These are phyloP conservation scores for Scheffersomyces parashehatae DNA, from an alignment of 1,139 yeast genomes.

Conservation along the genomic window DNA sequence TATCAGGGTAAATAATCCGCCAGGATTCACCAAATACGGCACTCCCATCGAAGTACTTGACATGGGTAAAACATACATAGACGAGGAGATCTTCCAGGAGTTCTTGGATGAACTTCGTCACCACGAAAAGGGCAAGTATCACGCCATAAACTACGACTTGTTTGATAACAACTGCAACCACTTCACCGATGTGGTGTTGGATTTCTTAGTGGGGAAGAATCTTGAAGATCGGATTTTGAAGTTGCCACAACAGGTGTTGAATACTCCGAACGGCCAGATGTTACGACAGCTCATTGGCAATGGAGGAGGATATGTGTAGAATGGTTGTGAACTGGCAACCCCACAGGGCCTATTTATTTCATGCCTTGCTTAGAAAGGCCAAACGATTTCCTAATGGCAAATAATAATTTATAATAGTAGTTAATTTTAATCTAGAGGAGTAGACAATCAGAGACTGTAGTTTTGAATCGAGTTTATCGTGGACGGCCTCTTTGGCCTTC, in stretches of 20 bases:
- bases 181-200: slow-evolving; percentile 57
- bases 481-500: too few relatives aligned
- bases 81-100: slow-evolving; percentile 53
- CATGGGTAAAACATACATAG: slow-evolving; percentile 54
- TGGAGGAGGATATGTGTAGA: slow-evolving; percentile 11
- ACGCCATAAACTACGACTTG: slow-evolving; percentile 53
- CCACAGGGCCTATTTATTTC: too few relatives aligned
- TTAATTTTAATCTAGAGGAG: too few relatives aligned
- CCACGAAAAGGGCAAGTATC: slow-evolving; percentile 42
- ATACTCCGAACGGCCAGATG: slow-evolving; percentile 58
- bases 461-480: too few relatives aligned
- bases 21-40: slow-evolving; percentile 64
- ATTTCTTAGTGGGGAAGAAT: slow-evolving; percentile 57
- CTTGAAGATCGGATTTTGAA: slow-evolving; percentile 51
- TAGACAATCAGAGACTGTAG: too few relatives aligned
- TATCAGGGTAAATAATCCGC: slow-evolving; percentile 41
- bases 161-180: slow-evolving; percentile 72
- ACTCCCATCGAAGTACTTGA: slow-evolving; percentile 53
- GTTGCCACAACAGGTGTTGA: slow-evolving; percentile 58
- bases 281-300: slow-evolving; percentile 37
- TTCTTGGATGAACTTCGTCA: slow-evolving; percentile 49
- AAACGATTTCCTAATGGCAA: too few relatives aligned
- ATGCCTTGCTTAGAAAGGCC: too few relatives aligned
- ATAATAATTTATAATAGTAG: too few relatives aligned
- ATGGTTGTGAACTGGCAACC: too few relatives aligned